Percentiles rank a stretch among this genome's conserved stretches.
These are phyloP conservation scores for Chlamydomonas incerta DNA, from an alignment of 139 green algal species.

Conservation along the genomic window DNA sequence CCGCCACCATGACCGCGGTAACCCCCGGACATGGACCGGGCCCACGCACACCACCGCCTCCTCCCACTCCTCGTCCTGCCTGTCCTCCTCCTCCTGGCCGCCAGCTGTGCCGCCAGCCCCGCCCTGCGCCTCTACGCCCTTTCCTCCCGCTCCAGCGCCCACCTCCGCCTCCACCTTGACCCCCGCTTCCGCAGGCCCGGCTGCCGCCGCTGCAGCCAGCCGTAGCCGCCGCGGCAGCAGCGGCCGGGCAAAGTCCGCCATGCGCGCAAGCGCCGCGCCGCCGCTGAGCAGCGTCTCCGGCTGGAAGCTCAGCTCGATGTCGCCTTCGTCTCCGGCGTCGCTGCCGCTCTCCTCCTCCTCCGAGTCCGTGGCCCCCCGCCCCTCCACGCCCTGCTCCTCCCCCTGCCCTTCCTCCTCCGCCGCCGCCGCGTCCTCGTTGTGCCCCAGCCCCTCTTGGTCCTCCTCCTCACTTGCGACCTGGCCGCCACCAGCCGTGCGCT, in stretches of 20 bases:
- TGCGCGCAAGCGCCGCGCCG: constrained; percentile 1
- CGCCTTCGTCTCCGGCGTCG: not conserved
- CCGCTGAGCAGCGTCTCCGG: constrained; percentile 17
- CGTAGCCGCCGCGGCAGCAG: not conserved
- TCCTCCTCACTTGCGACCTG: too few species aligned
- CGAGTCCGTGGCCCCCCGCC: too few species aligned
- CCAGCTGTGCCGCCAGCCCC: too few species aligned
- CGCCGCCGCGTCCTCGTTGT: not conserved
- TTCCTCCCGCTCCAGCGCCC: not conserved
- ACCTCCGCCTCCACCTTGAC: not conserved
- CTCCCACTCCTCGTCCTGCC: not conserved
- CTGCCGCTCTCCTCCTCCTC: too few species aligned
- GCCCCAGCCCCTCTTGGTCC: not conserved
- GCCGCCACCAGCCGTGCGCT: too few species aligned
- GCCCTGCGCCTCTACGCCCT: too few species aligned
- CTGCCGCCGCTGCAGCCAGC: too few species aligned
- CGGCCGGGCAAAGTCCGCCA: constrained; percentile 2
- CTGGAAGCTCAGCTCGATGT: not conserved
- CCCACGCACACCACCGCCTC: constrained; percentile 18
- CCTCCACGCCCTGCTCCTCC: not conserved
- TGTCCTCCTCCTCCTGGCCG: not conserved
- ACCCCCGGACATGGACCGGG: not conserved
- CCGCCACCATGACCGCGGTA: not conserved
- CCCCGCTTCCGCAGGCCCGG: not conserved
- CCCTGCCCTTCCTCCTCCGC: not conserved